Base-by-base conservation (phyloP, 805 yeast genomes). In the Ogataea siamensis region DNA sequence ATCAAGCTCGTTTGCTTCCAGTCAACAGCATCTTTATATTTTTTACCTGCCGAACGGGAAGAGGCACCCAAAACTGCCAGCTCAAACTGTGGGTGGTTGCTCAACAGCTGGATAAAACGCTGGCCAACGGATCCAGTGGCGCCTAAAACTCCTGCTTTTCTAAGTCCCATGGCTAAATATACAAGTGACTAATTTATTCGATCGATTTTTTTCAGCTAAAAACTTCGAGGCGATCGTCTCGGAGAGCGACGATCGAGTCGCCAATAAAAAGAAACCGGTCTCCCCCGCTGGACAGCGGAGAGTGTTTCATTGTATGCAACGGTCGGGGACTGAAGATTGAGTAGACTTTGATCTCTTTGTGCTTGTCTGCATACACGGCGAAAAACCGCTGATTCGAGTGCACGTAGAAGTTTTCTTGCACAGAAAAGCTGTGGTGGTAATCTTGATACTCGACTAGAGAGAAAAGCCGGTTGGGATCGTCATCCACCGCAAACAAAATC, bases 121-220 rank as follows among this genome's bases (percentile, higher is more conserved):
- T 93, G 99, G 40, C 99, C 99, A 25, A 93, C 99, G 28, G 95
- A 81, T 37, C 99, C 99, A 9, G 99, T 91, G 50, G 98, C 98
- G 34, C 99, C 99, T 45, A 91, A 72, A 52, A 93, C 97, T 70
- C 99, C 99, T 15, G 79, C 82, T 62, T 74, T 75, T 46, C 61
- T 71, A 11, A 49, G 40, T 35, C 54, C 45, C 47, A 55, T 42
- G 27, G 14, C 30, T 22, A 7, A 17, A 28, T 28, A 11, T 17
- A 12, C 21, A 18, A 28, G 21, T 29, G 34, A 36, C 24, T 23
- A 18, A 28, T 28, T 16, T 28, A 11, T 28, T 19, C 23, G n/a
- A 9, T 6, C 18, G 5, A 8, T 28, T 32, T 26, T 28, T 39
- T 24, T 32, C 34, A 28, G 30, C 37, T 20, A 5, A 11, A 18